Evolutionary conservation across 2,329 filamentous ascomycete genomes (phyloP).

Genomic region (Ophiosphaerella korrae): DNA sequence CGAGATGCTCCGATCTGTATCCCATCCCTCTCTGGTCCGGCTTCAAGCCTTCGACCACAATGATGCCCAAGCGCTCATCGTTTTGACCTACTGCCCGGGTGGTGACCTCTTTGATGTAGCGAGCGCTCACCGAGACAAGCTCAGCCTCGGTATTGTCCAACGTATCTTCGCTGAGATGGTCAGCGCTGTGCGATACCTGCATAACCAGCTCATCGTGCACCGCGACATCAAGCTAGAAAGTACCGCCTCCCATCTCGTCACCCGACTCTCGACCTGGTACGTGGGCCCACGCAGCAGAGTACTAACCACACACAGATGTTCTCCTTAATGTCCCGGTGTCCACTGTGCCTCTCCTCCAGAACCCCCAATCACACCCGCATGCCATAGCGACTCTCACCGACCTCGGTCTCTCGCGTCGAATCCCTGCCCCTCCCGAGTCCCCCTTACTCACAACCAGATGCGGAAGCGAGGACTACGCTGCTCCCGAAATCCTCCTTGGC

Average conservation of each 20-base stretch:
- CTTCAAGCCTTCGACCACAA: slow-evolving; percentile 91
- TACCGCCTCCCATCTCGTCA: slow-evolving; percentile 55
- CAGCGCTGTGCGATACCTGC: slow-evolving; percentile 82
- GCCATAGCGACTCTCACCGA: slow-evolving; percentile 90
- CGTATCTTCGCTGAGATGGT: slow-evolving; percentile 91
- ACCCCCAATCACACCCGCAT: slow-evolving; percentile 78
- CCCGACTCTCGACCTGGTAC: slow-evolving; percentile 18
- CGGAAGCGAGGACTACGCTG: slow-evolving; percentile 95
- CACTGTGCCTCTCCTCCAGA: slow-evolving; percentile 66
- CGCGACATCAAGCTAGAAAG: slow-evolving; percentile 98
- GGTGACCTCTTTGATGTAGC: slow-evolving; percentile 95
- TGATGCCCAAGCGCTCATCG: slow-evolving; percentile 78
- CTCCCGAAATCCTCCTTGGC: slow-evolving; percentile 93
- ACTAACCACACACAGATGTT: slow-evolving; percentile 67
- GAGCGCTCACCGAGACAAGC: slow-evolving; percentile 69
- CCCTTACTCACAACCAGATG: slow-evolving; percentile 92
- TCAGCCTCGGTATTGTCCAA: slow-evolving; percentile 73
- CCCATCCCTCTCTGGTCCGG: slow-evolving; percentile 87
- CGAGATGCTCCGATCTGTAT: slow-evolving; percentile 86
- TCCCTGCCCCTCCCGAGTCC: slow-evolving; percentile 73
- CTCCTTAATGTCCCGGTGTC: slow-evolving; percentile 80
- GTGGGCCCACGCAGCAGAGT: slow-evolving; percentile 23
- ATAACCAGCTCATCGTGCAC: slow-evolving; percentile 85
- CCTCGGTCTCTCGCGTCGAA: slow-evolving; percentile 83
- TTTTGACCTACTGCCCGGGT: slow-evolving; percentile 89